Evolutionary conservation across 192 early-diverging fungal genomes (phyloP), one percentile per base, ranked within the genome.

Genomic region (Coemansia aciculifera): DNA sequence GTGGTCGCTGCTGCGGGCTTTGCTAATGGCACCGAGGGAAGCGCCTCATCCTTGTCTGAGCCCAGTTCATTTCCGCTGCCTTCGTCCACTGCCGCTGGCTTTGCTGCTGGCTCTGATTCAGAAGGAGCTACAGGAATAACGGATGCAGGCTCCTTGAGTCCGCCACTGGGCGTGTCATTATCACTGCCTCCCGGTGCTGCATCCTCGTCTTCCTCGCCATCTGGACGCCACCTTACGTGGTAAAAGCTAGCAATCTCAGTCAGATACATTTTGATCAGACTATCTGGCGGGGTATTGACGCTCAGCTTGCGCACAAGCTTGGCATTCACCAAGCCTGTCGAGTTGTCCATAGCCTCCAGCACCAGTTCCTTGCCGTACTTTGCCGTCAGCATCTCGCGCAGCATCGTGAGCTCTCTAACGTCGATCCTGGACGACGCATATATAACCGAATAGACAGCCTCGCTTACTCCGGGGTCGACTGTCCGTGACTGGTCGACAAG

Each of bases 341-440:
- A 78, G 61, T 95, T 92, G 29, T 93, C 91, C 74, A 89, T 85
- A 13, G 93, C 93, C 10, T 81, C 86, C 3, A 85, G 43, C 23
- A 88, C 87, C 75, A 94, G 87, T 3, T 96, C 95, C 32, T 89
- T 89, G 32, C 95, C 96, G 78, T 88, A 96, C 73, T 95, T 95
- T 2, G 84, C 75, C 13, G 84, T 86, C 54, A 98, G 75, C 73
- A 93, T 90, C 46, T 96, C 94, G 31, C 93, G 86, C 39, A 92
- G 82, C 85, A 85, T 46, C 3, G 49, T 38, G 27, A 99, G 86
- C 64, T 99, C 97, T 66, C 92, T 90, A 49, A 94, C 91, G 62
- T 96, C 92, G 23, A 88, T 75, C 37, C 96, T 83, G 0, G 94
- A 86, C 27, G 96, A 91, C n/a, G 96, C 91, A 79, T 94, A 99